Conservation (phyloP, 768 basidiomycete species). For the Auricularia sp. region DNA sequence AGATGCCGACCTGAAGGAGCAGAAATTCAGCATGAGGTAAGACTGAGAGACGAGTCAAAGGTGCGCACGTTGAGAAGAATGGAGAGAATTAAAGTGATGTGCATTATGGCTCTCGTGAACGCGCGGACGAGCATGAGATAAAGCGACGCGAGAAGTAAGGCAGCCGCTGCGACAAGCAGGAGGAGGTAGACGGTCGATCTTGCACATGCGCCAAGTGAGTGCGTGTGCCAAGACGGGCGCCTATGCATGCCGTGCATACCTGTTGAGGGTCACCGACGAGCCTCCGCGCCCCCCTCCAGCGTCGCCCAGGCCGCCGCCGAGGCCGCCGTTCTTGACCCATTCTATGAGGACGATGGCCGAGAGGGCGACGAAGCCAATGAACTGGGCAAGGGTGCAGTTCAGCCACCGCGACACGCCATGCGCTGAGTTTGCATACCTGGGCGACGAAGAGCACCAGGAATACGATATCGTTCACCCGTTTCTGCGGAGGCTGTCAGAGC, state of each 20-base stretch:
- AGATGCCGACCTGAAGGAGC: conserved; percentile 44
- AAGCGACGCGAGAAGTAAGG: conserved; percentile 49
- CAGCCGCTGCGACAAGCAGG: conserved; percentile 59
- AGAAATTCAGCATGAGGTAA: not conserved
- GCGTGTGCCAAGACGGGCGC: not conserved
- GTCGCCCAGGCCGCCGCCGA: conserved; percentile 57
- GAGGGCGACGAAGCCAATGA: conserved; percentile 57
- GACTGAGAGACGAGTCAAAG: not conserved
- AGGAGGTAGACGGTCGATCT: conserved; percentile 72
- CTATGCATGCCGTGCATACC: conserved; percentile 11
- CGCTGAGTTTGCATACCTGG: conserved; percentile 33
- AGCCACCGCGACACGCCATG: not conserved
- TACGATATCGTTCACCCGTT: conserved; percentile 59
- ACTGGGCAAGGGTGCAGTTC: conserved; percentile 23
- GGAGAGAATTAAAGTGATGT: conserved; percentile 56
- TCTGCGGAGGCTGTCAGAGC: conserved; percentile 26
- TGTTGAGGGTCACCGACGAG: conserved; percentile 50
- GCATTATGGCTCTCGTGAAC: conserved; percentile 70
- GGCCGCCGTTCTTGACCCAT: conserved; percentile 54
- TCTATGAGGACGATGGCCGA: conserved; percentile 54
- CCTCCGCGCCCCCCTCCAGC: conserved; percentile 34
- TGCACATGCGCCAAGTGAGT: not conserved
- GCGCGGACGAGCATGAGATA: conserved; percentile 63
- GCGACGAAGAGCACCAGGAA: conserved; percentile 64
- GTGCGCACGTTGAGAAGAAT: conserved; percentile 48